Percentiles rank a stretch among this genome's conserved stretches.
These are phyloP conservation scores for Trichosporon ovoides DNA, from an alignment of 1,284 basidiomycete species.

Conservation along the genomic window DNA sequence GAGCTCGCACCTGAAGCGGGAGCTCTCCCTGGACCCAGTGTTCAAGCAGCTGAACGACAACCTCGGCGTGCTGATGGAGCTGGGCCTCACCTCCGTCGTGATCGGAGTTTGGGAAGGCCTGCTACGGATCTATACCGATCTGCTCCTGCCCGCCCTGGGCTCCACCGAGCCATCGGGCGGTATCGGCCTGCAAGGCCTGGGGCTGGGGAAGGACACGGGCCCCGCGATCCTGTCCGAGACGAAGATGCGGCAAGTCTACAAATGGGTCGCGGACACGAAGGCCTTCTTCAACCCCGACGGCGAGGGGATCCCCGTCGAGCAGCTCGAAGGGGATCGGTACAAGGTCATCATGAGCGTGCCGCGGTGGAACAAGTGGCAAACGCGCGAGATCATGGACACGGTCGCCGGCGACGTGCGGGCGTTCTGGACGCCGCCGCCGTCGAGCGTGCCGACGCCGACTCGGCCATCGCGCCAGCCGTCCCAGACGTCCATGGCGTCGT, in stretches of 20 bases:
- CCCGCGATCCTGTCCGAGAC: conserved; percentile 14
- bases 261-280: conserved; percentile 46
- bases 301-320: conserved; percentile 39
- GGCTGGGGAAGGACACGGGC: neutral
- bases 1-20: conserved; percentile 37
- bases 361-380: neutral
- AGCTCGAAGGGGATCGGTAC: conserved; percentile 39
- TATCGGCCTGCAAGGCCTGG: conserved; percentile 13
- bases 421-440: neutral
- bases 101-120: conserved; percentile 10
- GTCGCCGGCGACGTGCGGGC: neutral
- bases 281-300: conserved; percentile 47
- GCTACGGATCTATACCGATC: conserved; percentile 44
- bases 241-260: conserved; percentile 46
- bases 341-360: conserved; percentile 36
- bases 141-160: conserved; percentile 46
- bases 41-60: conserved; percentile 46
- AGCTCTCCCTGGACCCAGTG: conserved; percentile 36
- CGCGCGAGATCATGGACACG: neutral
- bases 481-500: neutral
- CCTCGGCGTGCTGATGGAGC: conserved; percentile 26
- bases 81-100: neutral
- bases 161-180: conserved; percentile 29
- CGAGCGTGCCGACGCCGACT: neutral
- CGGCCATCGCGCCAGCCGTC: neutral